Base-by-base conservation (phyloP, 2,329 filamentous ascomycete species). In the Claviceps capensis region DNA sequence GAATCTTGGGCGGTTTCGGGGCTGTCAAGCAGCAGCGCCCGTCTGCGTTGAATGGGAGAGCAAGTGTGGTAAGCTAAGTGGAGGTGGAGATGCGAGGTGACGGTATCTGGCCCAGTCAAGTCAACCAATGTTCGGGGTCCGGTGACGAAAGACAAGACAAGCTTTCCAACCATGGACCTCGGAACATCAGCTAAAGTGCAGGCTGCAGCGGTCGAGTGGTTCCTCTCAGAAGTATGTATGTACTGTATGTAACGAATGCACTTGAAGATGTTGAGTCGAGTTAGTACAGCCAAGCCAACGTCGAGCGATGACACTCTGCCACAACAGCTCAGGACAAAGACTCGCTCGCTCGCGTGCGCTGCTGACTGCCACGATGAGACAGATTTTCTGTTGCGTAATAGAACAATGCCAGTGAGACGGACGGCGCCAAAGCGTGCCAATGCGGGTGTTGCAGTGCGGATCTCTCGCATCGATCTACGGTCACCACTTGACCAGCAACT, bases 1-100 rank as follows among this genome's bases (percentile, higher is more conserved):
- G 79, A 95, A 96, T 96, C 72, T 81, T 96, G 88, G 77, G 78
- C 75, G 76, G 73, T 71, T 67, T 69, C 77, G 76, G 82, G 83
- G 86, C 87, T 90, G 85, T 78, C 71, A 69, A 70, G 77, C 79
- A 82, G 82, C 83, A 86, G 83, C 84, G 77, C 83, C 79, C 72
- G 69, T 75, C 77, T 72, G 75, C 75, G 70, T 62, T 64, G 53
- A 55, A 62, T 65, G 61, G 61, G 56, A 62, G 60, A 59, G 62
- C 60, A 58, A 60, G 60, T 60, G 65, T 62, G 62, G 63, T 61
- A 65, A 59, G 62, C 59, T 58, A 58, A 55, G 52, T 36, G 47
- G 50, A 48, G 52, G 50, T 55, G 51, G 58, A 56, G 57, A 58
- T 46, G 46, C 43, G 48, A 50, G 47, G 51, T 55, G 53, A 51